Conservation (phyloP, 1,284 basidiomycete species). For the Ceratobasidium sp. region DNA sequence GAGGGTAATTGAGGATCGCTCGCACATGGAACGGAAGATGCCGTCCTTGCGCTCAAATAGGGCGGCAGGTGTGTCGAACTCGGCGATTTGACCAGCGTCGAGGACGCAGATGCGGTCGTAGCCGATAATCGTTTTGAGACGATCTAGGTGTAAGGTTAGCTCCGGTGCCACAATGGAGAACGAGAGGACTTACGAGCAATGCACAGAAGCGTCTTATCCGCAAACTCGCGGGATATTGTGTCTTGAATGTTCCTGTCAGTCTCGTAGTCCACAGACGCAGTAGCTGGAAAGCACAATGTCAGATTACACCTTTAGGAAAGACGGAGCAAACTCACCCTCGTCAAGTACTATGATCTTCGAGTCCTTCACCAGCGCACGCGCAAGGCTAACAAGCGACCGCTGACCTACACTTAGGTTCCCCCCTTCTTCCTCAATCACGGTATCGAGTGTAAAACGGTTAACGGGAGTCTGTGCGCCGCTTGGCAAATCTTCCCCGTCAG, state of each 20-base stretch:
- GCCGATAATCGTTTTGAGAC: conserved; percentile 57
- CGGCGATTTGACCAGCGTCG: conserved; percentile 62
- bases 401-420: conserved; percentile 82
- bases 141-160: conserved; percentile 39
- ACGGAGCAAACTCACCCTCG: conserved; percentile 69
- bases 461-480: conserved; percentile 62
- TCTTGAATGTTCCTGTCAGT: conserved; percentile 88
- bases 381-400: conserved; percentile 84
- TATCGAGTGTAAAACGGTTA: conserved; percentile 82
- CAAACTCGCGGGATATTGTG: conserved; percentile 87
- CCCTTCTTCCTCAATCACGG: conserved; percentile 87
- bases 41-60: conserved; percentile 71
- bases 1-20: conserved; percentile 58
- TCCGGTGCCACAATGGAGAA: neutral
- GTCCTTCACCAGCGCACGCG: conserved; percentile 84
- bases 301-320: conserved; percentile 31
- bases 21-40: conserved; percentile 78
- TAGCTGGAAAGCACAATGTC: conserved; percentile 38
- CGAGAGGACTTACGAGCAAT: conserved; percentile 67
- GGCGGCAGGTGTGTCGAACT: conserved; percentile 77
- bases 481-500: conserved; percentile 49
- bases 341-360: conserved; percentile 83
- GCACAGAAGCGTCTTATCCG: conserved; percentile 82
- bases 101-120: conserved; percentile 66
- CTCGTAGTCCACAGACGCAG: conserved; percentile 82